These are phyloP conservation scores for Cordyceps militaris DNA, from an alignment of 2,329 filamentous ascomycete genomes.

Conservation along the genomic window DNA sequence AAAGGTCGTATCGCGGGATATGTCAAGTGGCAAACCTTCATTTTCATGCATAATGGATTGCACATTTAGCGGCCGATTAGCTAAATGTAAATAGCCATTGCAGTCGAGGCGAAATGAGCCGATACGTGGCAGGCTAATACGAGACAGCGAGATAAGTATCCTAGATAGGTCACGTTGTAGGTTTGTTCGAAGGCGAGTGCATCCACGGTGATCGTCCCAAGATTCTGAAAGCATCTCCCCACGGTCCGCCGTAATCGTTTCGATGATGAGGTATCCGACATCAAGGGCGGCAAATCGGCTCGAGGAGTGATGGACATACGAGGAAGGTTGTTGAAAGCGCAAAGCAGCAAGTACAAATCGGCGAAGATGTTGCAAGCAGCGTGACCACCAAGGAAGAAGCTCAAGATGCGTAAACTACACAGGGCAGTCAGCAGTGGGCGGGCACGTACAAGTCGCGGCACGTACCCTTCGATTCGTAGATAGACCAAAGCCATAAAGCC, in stretches of 20 bases:
- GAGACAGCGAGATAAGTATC: constrained; percentile 21
- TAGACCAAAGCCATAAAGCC: constrained; percentile 21
- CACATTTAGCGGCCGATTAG: neutral
- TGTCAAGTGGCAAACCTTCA: constrained; percentile 10
- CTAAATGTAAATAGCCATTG: neutral
- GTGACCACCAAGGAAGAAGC: constrained; percentile 10
- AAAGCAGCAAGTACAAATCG: constrained; percentile 5
- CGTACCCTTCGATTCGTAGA: constrained; percentile 15
- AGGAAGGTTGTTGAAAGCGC: constrained; percentile 13
- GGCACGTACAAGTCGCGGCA: neutral
- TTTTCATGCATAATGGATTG: constrained; percentile 12
- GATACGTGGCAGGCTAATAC: neutral
- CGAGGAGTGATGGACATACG: constrained; percentile 10
- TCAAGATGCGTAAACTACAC: neutral
- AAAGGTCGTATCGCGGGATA: constrained; percentile 4
- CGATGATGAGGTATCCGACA: constrained; percentile 17
- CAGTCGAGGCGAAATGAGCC: constrained; percentile 20
- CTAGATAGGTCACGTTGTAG: constrained; percentile 24
- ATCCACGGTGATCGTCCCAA: constrained; percentile 16
- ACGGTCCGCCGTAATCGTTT: constrained; percentile 15
- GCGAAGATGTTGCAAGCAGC: constrained; percentile 10
- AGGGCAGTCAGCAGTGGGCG: neutral
- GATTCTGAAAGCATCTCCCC: constrained; percentile 18
- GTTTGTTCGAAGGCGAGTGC: constrained; percentile 16
- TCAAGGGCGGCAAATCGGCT: constrained; percentile 2